phyloP scores from a whole-genome alignment of 2,329 filamentous ascomycete species.

The Exophiala oligosperma region DNA sequence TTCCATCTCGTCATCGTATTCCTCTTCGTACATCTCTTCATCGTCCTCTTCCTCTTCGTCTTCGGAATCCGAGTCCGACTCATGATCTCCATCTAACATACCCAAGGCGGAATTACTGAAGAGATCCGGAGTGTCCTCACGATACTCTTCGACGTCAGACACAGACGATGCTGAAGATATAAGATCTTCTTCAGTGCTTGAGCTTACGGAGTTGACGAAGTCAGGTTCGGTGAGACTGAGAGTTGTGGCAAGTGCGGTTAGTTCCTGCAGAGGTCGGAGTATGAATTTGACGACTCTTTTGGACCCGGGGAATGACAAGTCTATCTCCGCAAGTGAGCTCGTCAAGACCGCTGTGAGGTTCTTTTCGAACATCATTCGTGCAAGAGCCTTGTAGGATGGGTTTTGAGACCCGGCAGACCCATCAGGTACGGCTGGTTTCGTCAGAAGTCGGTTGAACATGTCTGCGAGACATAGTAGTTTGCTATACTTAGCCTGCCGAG shows the following conservation, averaged over 20 bases:
- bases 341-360: slow-evolving; percentile 88
- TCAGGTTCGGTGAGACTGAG: slow-evolving; percentile 71
- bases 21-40: slow-evolving; percentile 84
- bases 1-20: slow-evolving; percentile 87
- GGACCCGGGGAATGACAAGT: slow-evolving; percentile 88
- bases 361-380: slow-evolving; percentile 97
- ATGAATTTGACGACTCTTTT: slow-evolving; percentile 97
- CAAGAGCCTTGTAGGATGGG: slow-evolving; percentile 76
- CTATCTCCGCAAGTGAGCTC: slow-evolving; percentile 88
- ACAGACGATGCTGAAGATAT: slow-evolving; percentile 84
- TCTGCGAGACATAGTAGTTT: slow-evolving; percentile 85
- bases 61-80: slow-evolving; percentile 74
- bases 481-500: slow-evolving; percentile 81
- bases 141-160: slow-evolving; percentile 80
- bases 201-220: slow-evolving; percentile 64
- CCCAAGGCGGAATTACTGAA: slow-evolving; percentile 95
- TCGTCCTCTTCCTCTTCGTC: slow-evolving; percentile 70
- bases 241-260: slow-evolving; percentile 83
- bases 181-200: slow-evolving; percentile 79
- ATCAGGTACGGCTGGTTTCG: slow-evolving; percentile 69
- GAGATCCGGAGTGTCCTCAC: slow-evolving; percentile 93
- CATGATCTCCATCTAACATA: slow-evolving; percentile 83
- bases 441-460: slow-evolving; percentile 89
- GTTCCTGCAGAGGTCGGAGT: slow-evolving; percentile 78
- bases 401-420: slow-evolving; percentile 38